Base-by-base conservation (phyloP, 352 stramenopile genomes). In the Phytophthora idaei region DNA sequence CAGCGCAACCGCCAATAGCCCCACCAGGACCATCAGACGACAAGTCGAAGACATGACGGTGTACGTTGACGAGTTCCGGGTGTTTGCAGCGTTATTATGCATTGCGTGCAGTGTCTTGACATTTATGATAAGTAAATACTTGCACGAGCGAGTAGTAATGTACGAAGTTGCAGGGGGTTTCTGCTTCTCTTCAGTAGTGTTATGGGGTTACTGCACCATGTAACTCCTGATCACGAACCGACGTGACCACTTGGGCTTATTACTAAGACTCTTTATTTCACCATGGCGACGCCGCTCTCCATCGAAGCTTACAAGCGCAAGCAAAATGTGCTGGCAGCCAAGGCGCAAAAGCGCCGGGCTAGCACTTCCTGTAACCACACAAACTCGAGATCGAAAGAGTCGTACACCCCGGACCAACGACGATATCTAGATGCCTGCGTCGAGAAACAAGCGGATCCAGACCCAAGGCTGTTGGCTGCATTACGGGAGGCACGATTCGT, bases 271-370 rank as follows among this genome's bases (percentile, higher is more conserved):
- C 8, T 60, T 6, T 7, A 5, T 39, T 7, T 45, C 12, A 21
- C 25, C 15, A 78, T 78, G 71, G 56, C 67, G 5, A 36, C 71
- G 27, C 9, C 67, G 44, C 77, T 90, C 65, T 88, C 81, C 3
- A 88, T 91, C 54, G 79, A 89, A 7, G 66, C 77, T 39, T 89
- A 85, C 71, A 84, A 83, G 64, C 76, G 71, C 45, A 81, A 82
- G 56, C 78, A 89, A 44, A 78, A 83, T 49, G 78, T 87, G 36
- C 48, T 71, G 27, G 77, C 78, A 10, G 75, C 69, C 0, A 72
- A 77, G 41, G 25, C 32, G 5, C 32, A 55, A 8, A 64, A 57
- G 14, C 34, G 53, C 12, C 45, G 45, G 8, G 12, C 17, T 28
- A 28, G 27, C 44, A 32, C 37, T 14, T 47, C 47, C 21, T 49